Evolutionary conservation across 2,329 filamentous ascomycete genomes (phyloP).

Genomic region (Xylariaceae sp.): DNA sequence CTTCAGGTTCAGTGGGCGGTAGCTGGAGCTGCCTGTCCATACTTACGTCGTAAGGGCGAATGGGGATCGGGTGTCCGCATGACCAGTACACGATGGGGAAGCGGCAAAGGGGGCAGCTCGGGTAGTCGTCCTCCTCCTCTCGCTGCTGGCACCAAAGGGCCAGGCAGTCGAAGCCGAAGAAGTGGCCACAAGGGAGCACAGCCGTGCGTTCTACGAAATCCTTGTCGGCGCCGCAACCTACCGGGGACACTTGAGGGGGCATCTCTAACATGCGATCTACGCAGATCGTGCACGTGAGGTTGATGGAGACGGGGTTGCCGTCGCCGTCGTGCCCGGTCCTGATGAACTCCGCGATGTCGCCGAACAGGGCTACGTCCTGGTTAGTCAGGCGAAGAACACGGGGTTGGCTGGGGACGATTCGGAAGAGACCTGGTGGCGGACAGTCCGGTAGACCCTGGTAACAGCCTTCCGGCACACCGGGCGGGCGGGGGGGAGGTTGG

Average conservation of each 20-base stretch:
- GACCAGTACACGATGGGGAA: constrained; percentile 2
- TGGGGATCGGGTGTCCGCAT: constrained; percentile 18
- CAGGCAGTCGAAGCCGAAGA: constrained; percentile 19
- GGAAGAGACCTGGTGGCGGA: not conserved
- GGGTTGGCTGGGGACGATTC: not conserved
- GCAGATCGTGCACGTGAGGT: constrained; percentile 26
- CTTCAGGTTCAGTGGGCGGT: constrained; percentile 20
- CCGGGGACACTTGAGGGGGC: not conserved
- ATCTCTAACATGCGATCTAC: constrained; percentile 11
- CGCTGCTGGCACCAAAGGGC: constrained; percentile 1
- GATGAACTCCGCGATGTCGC: constrained; percentile 21
- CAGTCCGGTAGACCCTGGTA: not conserved
- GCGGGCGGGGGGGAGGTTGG: not conserved
- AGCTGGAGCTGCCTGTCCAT: not conserved
- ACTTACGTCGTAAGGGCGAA: constrained; percentile 3
- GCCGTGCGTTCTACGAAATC: not conserved
- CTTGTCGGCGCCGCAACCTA: not conserved
- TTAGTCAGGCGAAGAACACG: constrained; percentile 4
- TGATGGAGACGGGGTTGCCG: constrained; percentile 5
- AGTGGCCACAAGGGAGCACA: constrained; percentile 29
- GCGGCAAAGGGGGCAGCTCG: constrained; percentile 25
- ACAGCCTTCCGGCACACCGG: not conserved
- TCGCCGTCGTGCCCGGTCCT: constrained; percentile 6
- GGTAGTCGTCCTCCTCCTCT: accelerated
- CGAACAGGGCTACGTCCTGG: constrained; percentile 16